A percentile compares a stretch with the other conserved stretches of the same genome.
These are phyloP conservation scores for Penicillium occitanis DNA, from an alignment of 2,329 filamentous ascomycete species.

Conservation along the genomic window DNA sequence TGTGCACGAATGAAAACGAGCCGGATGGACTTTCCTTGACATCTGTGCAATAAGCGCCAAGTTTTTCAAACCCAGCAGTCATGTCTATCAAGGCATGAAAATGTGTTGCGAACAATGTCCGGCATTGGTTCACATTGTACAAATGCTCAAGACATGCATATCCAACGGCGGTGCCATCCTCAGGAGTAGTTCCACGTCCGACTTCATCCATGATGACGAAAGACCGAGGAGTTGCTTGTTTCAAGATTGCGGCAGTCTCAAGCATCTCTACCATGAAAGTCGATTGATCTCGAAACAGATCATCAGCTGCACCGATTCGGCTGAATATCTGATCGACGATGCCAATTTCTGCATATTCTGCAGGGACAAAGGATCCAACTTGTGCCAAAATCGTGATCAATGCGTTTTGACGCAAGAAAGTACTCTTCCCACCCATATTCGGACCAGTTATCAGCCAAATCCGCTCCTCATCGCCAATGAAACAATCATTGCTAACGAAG, in stretches of 20 bases:
- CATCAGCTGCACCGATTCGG: slow-evolving; percentile 89
- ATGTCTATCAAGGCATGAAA: slow-evolving; percentile 84
- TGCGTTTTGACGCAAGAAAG: slow-evolving; percentile 92
- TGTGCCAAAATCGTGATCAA: slow-evolving; percentile 92
- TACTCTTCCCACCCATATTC: slow-evolving; percentile 99
- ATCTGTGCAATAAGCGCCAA: slow-evolving; percentile 86
- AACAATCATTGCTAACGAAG: slow-evolving; percentile 84
- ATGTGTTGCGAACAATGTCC: slow-evolving; percentile 90
- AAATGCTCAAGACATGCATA: slow-evolving; percentile 87
- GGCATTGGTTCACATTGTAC: slow-evolving; percentile 71
- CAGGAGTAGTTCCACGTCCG: slow-evolving; percentile 87
- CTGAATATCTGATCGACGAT: slow-evolving; percentile 96
- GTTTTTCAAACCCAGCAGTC: slow-evolving; percentile 56
- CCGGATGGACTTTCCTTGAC: slow-evolving; percentile 71
- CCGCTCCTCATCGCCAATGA: slow-evolving; percentile 73
- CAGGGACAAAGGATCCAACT: slow-evolving; percentile 88
- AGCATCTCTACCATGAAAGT: slow-evolving; percentile 99
- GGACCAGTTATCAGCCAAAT: slow-evolving; percentile 71
- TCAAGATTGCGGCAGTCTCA: slow-evolving; percentile 87
- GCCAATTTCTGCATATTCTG: slow-evolving; percentile 78
- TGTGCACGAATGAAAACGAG: slow-evolving; percentile 81
- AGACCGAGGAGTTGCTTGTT: slow-evolving; percentile 75
- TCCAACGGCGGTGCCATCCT: slow-evolving; percentile 85
- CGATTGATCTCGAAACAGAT: slow-evolving; percentile 89
- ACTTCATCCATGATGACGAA: slow-evolving; percentile 99